Conservation (phyloP, 768 basidiomycete genomes). For the Amanita pallidorosea region DNA sequence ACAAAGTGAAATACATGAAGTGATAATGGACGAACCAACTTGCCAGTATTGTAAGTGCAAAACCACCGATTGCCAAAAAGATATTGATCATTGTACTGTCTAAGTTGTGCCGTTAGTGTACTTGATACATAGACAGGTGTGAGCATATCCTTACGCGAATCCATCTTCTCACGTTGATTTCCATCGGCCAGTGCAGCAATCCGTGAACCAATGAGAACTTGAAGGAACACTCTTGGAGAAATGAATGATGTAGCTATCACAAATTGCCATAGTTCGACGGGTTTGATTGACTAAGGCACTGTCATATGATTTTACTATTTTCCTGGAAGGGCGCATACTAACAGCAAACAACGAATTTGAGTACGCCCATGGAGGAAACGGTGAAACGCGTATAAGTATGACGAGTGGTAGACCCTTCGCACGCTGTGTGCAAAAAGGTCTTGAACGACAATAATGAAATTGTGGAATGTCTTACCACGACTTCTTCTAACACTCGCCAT, state of each 20-base stretch:
- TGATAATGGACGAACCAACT: constrained; percentile 45
- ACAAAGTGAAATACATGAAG: neutral
- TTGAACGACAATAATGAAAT: neutral
- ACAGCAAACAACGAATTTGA: constrained; percentile 75
- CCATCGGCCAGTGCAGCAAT: constrained; percentile 71
- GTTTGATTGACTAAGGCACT: constrained; percentile 48
- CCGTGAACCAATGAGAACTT: constrained; percentile 71
- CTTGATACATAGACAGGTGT: neutral
- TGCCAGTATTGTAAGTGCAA: constrained; percentile 44
- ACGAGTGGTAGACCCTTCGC: constrained; percentile 76
- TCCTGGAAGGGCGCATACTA: constrained; percentile 16
- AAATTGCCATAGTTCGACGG: constrained; percentile 71
- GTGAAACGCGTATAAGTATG: constrained; percentile 69
- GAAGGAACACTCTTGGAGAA: constrained; percentile 61
- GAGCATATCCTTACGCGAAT: constrained; percentile 36
- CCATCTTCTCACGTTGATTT: constrained; percentile 64
- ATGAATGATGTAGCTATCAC: constrained; percentile 59
- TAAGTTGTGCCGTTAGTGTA: constrained; percentile 13
- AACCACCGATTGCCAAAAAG: constrained; percentile 46
- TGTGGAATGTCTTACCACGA: constrained; percentile 44
- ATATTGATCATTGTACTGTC: constrained; percentile 59
- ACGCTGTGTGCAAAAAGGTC: constrained; percentile 6
- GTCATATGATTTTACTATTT: neutral
- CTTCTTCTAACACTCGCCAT: constrained; percentile 70
- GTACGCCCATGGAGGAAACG: constrained; percentile 84